These are phyloP conservation scores for Termitomyces sp. DNA, from an alignment of 768 basidiomycete genomes.

Conservation along the genomic window DNA sequence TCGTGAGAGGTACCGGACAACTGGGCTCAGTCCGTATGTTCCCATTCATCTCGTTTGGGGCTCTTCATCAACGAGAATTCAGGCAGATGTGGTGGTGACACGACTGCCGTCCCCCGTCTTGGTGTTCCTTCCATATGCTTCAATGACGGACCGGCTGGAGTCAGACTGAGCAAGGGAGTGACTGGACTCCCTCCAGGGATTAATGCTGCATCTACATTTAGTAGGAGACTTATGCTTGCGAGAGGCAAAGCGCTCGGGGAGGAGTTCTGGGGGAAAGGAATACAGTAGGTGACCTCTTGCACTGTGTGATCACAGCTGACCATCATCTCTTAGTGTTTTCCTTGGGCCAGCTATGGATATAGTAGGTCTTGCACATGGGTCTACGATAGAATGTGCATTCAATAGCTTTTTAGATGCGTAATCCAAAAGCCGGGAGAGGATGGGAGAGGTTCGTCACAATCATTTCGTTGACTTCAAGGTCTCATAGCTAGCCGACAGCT, in stretches of 20 bases:
- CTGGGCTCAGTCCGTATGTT: constrained; percentile 31
- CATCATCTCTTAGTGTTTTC: constrained; percentile 28
- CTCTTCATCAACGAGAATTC: background rate
- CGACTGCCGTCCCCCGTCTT: constrained; percentile 34
- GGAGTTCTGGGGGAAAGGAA: constrained; percentile 70
- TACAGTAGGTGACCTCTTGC: constrained; percentile 28
- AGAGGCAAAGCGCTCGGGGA: constrained; percentile 61
- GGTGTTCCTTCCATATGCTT: constrained; percentile 43
- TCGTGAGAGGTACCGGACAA: constrained; percentile 43
- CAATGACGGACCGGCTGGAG: constrained; percentile 46
- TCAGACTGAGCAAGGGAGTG: constrained; percentile 38
- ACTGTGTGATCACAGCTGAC: background rate
- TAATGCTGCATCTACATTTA: constrained; percentile 47
- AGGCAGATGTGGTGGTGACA: constrained; percentile 49
- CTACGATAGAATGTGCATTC: background rate
- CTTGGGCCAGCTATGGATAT: constrained; percentile 56
- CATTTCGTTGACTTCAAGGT: background rate
- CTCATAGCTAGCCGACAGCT: constrained; percentile 23
- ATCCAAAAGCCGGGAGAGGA: constrained; percentile 45
- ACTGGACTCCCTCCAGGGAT: constrained; percentile 59
- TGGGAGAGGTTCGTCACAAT: constrained; percentile 38
- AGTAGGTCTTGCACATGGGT: constrained; percentile 19
- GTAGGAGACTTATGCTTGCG: constrained; percentile 58
- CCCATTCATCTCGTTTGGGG: no score
- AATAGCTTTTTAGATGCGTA: constrained; percentile 36